Percentiles rank a stretch among this genome's conserved stretches.
phyloP scores from a whole-genome alignment of 305 asterid species.

The Nicotiana rustica region DNA sequence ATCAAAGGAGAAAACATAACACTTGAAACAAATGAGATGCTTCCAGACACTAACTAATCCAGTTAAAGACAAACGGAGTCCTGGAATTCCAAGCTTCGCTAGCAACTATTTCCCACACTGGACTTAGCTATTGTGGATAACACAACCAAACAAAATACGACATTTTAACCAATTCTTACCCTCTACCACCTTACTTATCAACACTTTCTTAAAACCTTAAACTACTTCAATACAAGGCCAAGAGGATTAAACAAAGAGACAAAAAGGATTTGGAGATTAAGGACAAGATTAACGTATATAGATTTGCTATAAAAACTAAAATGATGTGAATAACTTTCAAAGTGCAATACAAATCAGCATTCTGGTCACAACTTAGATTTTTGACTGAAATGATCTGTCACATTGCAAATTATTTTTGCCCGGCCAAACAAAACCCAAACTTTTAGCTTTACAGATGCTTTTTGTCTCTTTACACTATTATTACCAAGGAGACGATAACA shows the following conservation, averaged over 20 bases:
- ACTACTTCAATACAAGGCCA: constrained; percentile 21
- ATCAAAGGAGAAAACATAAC: constrained; percentile 33
- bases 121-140: constrained; percentile 17
- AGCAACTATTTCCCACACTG: constrained; percentile 14
- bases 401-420: neutral
- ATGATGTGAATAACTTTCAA: neutral
- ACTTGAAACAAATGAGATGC: constrained; percentile 22
- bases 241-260: constrained; percentile 11
- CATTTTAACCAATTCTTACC: neutral
- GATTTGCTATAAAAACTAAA: constrained; percentile 21
- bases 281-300: neutral
- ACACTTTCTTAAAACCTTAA: neutral
- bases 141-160: neutral
- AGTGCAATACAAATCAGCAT: constrained; percentile 17
- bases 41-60: constrained; percentile 9
- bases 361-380: neutral
- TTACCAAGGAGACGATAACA: constrained; percentile 19
- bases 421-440: neutral
- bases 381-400: neutral
- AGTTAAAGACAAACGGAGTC: constrained; percentile 7
- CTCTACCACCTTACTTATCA: constrained; percentile 8
- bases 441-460: constrained; percentile 17
- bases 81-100: constrained; percentile 9
- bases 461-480: neutral
- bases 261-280: neutral